These are phyloP conservation scores for Brassica cretica DNA, from an alignment of 345 rosid genomes.

Conservation along the genomic window DNA sequence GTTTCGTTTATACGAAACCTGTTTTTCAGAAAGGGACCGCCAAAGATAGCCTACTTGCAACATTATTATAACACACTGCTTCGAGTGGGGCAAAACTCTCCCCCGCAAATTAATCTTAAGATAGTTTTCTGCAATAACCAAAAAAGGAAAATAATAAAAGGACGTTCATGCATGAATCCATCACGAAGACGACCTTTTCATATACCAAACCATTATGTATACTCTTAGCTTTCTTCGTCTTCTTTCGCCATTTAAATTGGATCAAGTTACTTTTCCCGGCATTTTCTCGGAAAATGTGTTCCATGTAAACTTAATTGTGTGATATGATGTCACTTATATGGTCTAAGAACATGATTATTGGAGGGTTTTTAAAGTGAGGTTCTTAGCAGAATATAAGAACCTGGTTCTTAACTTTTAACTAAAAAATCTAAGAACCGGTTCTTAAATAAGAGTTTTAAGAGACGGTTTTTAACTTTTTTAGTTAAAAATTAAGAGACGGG, in stretches of 20 bases:
- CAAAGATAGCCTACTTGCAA: conserved; percentile 28
- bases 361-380: no score
- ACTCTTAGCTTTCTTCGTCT: conserved; percentile 36
- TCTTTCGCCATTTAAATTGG: conserved; percentile 23
- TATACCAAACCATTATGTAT: conserved; percentile 31
- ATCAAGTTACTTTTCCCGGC: conserved; percentile 1
- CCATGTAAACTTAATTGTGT: not conserved
- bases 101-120: conserved; percentile 15
- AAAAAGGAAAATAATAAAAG: not conserved
- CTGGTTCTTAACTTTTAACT: no score
- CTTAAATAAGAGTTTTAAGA: no score
- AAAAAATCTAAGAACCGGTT: no score
- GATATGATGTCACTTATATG: not conserved
- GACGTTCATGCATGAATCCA: conserved; percentile 38
- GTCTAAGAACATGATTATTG: no score
- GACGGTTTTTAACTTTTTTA: no score
- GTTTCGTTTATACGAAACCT: conserved; percentile 26
- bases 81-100: conserved; percentile 39
- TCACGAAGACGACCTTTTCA: conserved; percentile 21
- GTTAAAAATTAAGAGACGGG: no score
- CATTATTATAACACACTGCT: conserved; percentile 38
- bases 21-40: conserved; percentile 38
- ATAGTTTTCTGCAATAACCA: conserved; percentile 7
- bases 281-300: conserved; percentile 20
- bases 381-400: no score